Evolutionary conservation across 2,329 filamentous ascomycete genomes (phyloP).

Genomic region (Stachybotrys chlorohalonatus): DNA sequence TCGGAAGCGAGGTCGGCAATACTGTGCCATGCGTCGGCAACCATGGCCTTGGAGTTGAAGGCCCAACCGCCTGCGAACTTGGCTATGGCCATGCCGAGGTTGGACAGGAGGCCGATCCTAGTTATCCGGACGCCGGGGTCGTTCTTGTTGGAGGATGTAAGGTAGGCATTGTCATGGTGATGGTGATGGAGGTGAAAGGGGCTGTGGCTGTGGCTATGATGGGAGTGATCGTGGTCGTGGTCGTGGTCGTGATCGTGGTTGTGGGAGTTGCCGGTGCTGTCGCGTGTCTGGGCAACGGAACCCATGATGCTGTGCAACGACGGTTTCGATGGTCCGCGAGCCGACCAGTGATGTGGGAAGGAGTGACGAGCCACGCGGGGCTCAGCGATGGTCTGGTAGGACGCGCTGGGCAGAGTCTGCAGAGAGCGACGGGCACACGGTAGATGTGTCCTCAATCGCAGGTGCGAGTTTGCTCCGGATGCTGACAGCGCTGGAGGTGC

Average conservation of each 20-base stretch:
- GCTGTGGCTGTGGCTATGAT: conserved; percentile 38
- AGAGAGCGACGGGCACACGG: background rate
- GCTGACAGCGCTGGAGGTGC: background rate
- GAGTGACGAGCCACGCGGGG: background rate
- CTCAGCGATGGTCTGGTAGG: background rate
- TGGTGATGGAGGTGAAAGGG: conserved; percentile 66
- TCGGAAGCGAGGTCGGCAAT: conserved; percentile 93
- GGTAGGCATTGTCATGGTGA: conserved; percentile 86
- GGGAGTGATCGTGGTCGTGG: conserved; percentile 14
- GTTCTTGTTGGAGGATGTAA: conserved; percentile 77
- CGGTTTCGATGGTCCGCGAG: conserved; percentile 1
- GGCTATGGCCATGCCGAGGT: conserved; percentile 85
- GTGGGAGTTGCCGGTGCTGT: background rate
- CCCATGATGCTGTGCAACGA: conserved; percentile 15
- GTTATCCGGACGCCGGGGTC: conserved; percentile 57
- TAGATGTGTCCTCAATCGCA: background rate
- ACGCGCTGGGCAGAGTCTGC: background rate
- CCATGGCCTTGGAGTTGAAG: conserved; percentile 90
- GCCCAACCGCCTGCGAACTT: conserved; percentile 89
- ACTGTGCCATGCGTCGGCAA: conserved; percentile 92
- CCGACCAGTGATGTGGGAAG: background rate
- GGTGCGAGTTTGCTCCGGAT: background rate
- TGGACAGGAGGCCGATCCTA: conserved; percentile 60
- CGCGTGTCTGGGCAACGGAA: conserved; percentile 20
- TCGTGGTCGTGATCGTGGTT: conserved; percentile 11